Evolutionary conservation across 257 asterid genomes (phyloP), one percentile per base, ranked within the genome.

Genomic region (Solanum bukasovii): DNA sequence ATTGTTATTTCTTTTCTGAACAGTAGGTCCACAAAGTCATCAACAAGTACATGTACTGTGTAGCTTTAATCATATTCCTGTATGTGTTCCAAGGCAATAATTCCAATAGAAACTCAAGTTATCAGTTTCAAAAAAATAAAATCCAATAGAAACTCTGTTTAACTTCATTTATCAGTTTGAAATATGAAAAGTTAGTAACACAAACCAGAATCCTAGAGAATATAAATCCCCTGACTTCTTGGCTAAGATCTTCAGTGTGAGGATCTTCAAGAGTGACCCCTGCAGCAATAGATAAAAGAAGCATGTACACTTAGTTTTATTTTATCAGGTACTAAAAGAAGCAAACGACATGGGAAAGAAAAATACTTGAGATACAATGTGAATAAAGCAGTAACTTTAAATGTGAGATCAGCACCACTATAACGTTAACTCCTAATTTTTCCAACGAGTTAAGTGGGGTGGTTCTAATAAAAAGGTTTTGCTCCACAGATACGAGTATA

Each of bases 191-290:
- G 85, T 27, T 46, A 40, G 14, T 18, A 10, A 46, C 61, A 82
- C 86, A 82, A 82, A 97, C 99, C 99, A 96, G 90, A 93, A 95
- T 95, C 88, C 83, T 93, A 89, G 99, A 97, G 95, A 97, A 97
- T 89, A 95, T 93, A 93, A 96, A 97, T 87, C 98, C 99, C 90
- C 98, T 95, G 90, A 94, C 98, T 88, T 97, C 99, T 94, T 96
- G 99, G 93, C 95, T 96, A 90, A 96, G 98, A 90, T 97, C 99
- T 92, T 97, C 99, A 46, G 95, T 97, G 84, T 95, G 99, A 88
- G 99, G 99, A 90, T 97, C 99, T 92, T 97, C 99, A 29, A 97
- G 99, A 87, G 96, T 97, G 86, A 96, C 98, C 84, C 98, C 99
- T 97, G 98, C 90, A 89, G 87, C 71, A 88, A 87, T 74, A 63